Base-by-base conservation (phyloP, 2,329 filamentous ascomycete species). In the Fusarium globosum region DNA sequence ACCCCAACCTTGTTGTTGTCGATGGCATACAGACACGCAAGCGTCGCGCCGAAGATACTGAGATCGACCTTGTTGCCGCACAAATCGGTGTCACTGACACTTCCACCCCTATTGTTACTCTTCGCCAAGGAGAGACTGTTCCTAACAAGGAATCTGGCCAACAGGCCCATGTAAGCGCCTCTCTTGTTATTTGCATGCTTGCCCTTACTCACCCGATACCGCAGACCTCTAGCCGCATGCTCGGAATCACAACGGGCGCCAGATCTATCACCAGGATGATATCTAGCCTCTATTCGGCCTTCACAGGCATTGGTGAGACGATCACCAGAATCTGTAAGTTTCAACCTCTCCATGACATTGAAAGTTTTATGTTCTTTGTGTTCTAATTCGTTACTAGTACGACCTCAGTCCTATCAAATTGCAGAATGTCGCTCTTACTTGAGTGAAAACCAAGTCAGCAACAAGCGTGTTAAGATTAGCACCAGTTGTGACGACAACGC, bases 21-120 rank as follows among this genome's bases (percentile, higher is more conserved):
- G 73, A 80, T 81, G 80, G 78, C 69, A 76, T 51, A 67, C 65
- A 66, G 55, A 77, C 77, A 56, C 78, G 69, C 71, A 81, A 81
- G 65, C 79, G 80, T 63, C 73, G 59, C 61, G 78, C 80, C 59
- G 53, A 80, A 72, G 70, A 78, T 57, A 68, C 75, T 45, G 80
- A 81, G 73, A 69, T 79, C 57, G 79, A 81, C 64, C 71, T 82
- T 62, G 72, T 80, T 73, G 77, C 74, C 61, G 69, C 76, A 38
- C 41, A 71, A 41, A 71, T 74, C 64, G 65, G 66, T 42, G 68
- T 75, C 67, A 55, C 61, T 51, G 59, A 68, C 36, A 46, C 51
- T 26, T 61, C 45, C 41, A 45, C 63, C 42, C 63, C 67, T 23
- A 48, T 77, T 39, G 45, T 74, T 45, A 76, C 69, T 68, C 42